Base-by-base conservation (phyloP, 2,329 filamentous ascomycete genomes). In the Leptographium flavum region DNA sequence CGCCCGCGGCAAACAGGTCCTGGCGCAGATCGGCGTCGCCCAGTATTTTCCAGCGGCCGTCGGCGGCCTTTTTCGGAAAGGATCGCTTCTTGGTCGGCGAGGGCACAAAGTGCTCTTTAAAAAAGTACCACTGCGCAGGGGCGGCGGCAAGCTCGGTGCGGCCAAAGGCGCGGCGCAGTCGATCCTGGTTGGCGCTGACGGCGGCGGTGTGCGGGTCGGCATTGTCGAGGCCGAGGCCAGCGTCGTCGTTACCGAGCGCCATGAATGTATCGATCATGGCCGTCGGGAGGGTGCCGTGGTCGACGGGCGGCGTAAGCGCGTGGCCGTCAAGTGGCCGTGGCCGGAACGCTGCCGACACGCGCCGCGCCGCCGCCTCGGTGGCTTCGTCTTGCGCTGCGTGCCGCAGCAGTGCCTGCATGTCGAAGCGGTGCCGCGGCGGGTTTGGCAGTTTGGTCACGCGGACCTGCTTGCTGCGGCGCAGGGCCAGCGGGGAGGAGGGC, bases 1-100 rank as follows among this genome's bases (percentile, higher is more conserved):
- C 62, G 2, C 82, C 81, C 19, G 75, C 78, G 22, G 76, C 60
- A 44, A 87, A 72, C 32, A 74, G 66, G 51, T 78, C 72, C 45
- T 74, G 65, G 42, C 80, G 70, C 33, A 66, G 63, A 7, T 62
- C 61, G 1, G 70, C 62, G 28, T 75, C 67, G 47, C 58, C 58
- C 5, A 79, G 58, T n/a, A 71, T 60, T 13, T 55, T 57, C 73
- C 72, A 76, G 4, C 59, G 60, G 0, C 64, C 32, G 15, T 56
- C 61, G 4, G 56, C 61, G 8, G 56, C 54, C 15, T 58, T 55
- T 11, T 56, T 60, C 2, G 67, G 67, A 36, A 70, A 69, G 0
- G 60, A 57, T 8, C 54, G 53, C 23, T 53, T 52, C 43, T 49
- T 48, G 35, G 57, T 40, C 41, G 53, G 45, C 43, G 54, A 45